A percentile compares a stretch with the other conserved stretches of the same genome.
These are phyloP conservation scores for Dalbergia cochinchinensis DNA, from an alignment of 306 rosid genomes.

Conservation along the genomic window DNA sequence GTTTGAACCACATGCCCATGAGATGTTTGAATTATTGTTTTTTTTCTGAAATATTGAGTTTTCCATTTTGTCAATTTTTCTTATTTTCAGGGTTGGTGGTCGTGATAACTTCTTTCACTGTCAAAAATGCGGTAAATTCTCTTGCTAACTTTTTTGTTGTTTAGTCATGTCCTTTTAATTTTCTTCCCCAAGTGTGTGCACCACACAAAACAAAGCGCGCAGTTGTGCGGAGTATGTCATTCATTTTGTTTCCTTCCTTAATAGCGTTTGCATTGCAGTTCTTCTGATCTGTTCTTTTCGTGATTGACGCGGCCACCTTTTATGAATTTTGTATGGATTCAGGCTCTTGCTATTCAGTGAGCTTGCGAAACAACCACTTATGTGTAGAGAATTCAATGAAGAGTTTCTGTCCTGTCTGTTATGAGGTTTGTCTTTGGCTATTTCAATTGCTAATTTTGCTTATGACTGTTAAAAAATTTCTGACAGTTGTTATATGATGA, in stretches of 20 bases:
- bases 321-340: slow-evolving; percentile 27
- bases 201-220: not conserved
- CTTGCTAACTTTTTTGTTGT: slow-evolving; percentile 17
- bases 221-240: not conserved
- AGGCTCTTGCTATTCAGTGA: slow-evolving; percentile 71
- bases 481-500: slow-evolving; percentile 48
- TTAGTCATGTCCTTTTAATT: not conserved
- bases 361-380: slow-evolving; percentile 62
- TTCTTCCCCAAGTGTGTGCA: not conserved
- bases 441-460: slow-evolving; percentile 35
- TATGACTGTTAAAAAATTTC: slow-evolving; percentile 28
- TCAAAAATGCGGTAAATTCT: slow-evolving; percentile 65
- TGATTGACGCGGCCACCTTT: not conserved
- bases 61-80: slow-evolving; percentile 21
- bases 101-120: slow-evolving; percentile 74
- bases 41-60: slow-evolving; percentile 20
- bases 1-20: slow-evolving; percentile 45
- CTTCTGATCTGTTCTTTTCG: slow-evolving; percentile 10
- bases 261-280: slow-evolving; percentile 18
- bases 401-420: slow-evolving; percentile 76
- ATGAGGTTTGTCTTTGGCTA: slow-evolving; percentile 65
- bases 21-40: slow-evolving; percentile 10
- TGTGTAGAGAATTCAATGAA: slow-evolving; percentile 86
- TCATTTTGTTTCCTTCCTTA: slow-evolving; percentile 1
- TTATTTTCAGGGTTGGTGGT: slow-evolving; percentile 65